These are phyloP conservation scores for Glycyrrhiza uralensis DNA, from an alignment of 306 rosid genomes.

Conservation along the genomic window DNA sequence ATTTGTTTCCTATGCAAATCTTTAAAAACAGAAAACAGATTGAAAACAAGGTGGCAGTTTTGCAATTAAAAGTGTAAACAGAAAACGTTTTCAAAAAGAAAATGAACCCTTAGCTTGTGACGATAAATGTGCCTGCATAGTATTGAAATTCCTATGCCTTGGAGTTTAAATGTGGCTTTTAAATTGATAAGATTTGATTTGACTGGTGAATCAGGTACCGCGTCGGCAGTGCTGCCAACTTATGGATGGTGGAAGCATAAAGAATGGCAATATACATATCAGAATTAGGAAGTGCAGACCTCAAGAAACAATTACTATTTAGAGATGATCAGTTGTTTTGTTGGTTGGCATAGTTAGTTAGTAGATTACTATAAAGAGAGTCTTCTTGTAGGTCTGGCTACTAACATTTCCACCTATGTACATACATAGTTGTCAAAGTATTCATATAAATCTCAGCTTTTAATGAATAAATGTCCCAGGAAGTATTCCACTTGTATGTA, in stretches of 20 bases:
- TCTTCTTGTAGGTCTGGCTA: slow-evolving; percentile 23
- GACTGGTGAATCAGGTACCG: slow-evolving; percentile 52
- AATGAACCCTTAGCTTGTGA: no score
- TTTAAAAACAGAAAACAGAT: no score
- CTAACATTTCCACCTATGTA: slow-evolving; percentile 29
- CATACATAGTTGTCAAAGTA: slow-evolving; percentile 19
- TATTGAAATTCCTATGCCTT: not conserved
- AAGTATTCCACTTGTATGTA: not conserved
- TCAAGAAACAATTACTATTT: slow-evolving; percentile 49
- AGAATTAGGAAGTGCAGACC: slow-evolving; percentile 76
- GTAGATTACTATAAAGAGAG: slow-evolving; percentile 3
- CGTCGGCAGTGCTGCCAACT: slow-evolving; percentile 77
- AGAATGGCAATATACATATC: slow-evolving; percentile 40
- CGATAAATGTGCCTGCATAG: not conserved
- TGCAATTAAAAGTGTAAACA: no score
- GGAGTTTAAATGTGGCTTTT: not conserved
- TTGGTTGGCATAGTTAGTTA: slow-evolving; percentile 8
- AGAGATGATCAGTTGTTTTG: slow-evolving; percentile 33
- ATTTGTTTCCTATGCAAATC: no score
- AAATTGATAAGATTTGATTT: slow-evolving; percentile 30
- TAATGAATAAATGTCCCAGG: not conserved
- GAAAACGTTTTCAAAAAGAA: no score
- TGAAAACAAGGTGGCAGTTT: no score
- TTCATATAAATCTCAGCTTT: not conserved
- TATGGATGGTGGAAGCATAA: slow-evolving; percentile 44